phyloP scores from a whole-genome alignment of 2,329 filamentous ascomycete species.

The Xylariaceae sp. region DNA sequence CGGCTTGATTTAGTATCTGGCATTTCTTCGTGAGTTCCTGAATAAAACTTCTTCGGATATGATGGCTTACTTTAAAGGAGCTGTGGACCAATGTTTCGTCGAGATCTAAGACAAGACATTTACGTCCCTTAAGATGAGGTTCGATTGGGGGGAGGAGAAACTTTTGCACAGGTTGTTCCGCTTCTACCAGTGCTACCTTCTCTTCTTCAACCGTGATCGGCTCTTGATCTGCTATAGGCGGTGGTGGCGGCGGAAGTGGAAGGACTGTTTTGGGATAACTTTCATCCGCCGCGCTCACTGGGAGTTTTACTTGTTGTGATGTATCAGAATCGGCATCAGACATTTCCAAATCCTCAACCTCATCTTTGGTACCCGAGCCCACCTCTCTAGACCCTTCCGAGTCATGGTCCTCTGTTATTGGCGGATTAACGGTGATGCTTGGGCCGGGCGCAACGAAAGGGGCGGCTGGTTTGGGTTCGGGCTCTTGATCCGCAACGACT shows the following conservation, averaged over 20 bases:
- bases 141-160: conserved; percentile 78
- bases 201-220: conserved; percentile 37
- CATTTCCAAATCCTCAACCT: conserved; percentile 65
- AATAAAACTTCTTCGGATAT: background rate
- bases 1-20: conserved; percentile 95
- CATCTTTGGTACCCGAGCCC: conserved; percentile 39
- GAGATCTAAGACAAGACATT: conserved; percentile 90
- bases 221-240: conserved; percentile 36
- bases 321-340: conserved; percentile 53
- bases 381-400: conserved; percentile 34
- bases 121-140: conserved; percentile 77
- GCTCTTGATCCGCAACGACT: conserved; percentile 39
- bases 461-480: conserved; percentile 46
- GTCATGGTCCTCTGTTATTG: conserved; percentile 34
- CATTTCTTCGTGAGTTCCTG: conserved; percentile 9
- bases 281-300: conserved; percentile 37
- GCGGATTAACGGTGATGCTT: conserved; percentile 42
- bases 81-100: conserved; percentile 98
- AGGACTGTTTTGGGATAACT: conserved; percentile 41
- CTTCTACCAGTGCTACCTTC: conserved; percentile 43
- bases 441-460: conserved; percentile 36
- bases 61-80: conserved; percentile 82
- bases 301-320: conserved; percentile 40
- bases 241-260: conserved; percentile 46
- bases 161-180: conserved; percentile 47